phyloP scores from a whole-genome alignment of 1,284 basidiomycete species.

The Schizophyllum amplum region DNA sequence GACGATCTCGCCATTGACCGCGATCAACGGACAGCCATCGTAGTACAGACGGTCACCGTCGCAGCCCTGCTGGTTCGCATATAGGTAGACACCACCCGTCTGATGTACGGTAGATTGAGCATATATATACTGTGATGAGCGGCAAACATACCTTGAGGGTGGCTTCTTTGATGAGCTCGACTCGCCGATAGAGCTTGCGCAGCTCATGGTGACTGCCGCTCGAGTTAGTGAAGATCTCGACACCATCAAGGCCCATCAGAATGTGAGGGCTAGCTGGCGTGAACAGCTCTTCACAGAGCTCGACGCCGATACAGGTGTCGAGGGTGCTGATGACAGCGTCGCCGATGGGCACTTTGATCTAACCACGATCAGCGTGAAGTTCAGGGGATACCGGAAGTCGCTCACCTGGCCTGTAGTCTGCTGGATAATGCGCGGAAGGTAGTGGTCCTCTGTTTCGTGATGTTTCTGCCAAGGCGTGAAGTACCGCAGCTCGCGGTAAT shows the following conservation, averaged over 20 bases:
- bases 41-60: constrained; percentile 98
- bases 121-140: constrained; percentile 1
- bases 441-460: constrained; percentile 82
- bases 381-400: not conserved
- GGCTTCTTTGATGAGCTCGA: constrained; percentile 96
- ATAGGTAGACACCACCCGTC: constrained; percentile 95
- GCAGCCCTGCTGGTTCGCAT: constrained; percentile 98
- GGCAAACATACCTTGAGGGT: constrained; percentile 70
- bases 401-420: constrained; percentile 82
- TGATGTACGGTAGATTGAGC: constrained; percentile 23
- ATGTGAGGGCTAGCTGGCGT: constrained; percentile 96
- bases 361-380: constrained; percentile 1
- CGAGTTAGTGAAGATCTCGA: constrained; percentile 98
- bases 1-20: constrained; percentile 86
- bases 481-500: constrained; percentile 93
- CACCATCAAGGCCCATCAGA: constrained; percentile 93
- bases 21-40: constrained; percentile 95
- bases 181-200: constrained; percentile 84
- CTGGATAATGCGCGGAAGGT: constrained; percentile 81
- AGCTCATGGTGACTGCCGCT: constrained; percentile 97
- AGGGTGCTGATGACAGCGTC: constrained; percentile 89
- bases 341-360: constrained; percentile 89
- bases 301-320: constrained; percentile 96
- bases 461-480: constrained; percentile 96
- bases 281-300: constrained; percentile 96